Evolutionary conservation across 352 stramenopile species (phyloP).

Genomic region (Globisporangium mamillatum): DNA sequence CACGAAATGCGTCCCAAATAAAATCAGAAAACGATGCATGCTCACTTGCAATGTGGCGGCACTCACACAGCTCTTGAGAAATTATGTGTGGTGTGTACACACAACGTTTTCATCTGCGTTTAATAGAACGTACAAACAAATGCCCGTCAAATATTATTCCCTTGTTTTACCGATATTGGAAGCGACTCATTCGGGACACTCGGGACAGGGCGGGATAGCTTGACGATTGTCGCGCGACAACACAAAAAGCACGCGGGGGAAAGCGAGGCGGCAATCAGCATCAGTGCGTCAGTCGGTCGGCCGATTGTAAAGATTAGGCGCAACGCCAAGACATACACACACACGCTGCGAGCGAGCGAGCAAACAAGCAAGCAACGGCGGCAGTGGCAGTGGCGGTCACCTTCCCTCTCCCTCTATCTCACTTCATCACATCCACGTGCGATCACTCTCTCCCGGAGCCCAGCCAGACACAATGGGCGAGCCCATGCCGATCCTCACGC

Average conservation of each 20-base stretch:
- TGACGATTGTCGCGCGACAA: slow-evolving; percentile 3
- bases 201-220: neutral
- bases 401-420: neutral
- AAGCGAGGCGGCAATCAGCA: slow-evolving; percentile 8
- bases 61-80: neutral
- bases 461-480: slow-evolving; percentile 14
- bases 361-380: neutral
- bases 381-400: neutral
- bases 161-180: neutral
- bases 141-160: neutral
- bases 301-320: slow-evolving; percentile 7
- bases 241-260: slow-evolving; percentile 2
- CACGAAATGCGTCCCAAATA: neutral
- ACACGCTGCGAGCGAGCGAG: neutral
- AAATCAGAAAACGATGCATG: neutral
- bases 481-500: slow-evolving; percentile 39
- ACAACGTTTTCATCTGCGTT: no score
- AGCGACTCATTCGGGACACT: neutral
- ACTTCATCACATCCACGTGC: neutral
- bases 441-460: neutral
- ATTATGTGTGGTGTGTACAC: neutral
- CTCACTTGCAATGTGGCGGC: neutral
- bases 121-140: neutral
- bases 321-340: neutral
- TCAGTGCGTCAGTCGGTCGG: slow-evolving; percentile 1